Conservation (phyloP, 257 asterid genomes). For the Nicotiana noctiflora region DNA sequence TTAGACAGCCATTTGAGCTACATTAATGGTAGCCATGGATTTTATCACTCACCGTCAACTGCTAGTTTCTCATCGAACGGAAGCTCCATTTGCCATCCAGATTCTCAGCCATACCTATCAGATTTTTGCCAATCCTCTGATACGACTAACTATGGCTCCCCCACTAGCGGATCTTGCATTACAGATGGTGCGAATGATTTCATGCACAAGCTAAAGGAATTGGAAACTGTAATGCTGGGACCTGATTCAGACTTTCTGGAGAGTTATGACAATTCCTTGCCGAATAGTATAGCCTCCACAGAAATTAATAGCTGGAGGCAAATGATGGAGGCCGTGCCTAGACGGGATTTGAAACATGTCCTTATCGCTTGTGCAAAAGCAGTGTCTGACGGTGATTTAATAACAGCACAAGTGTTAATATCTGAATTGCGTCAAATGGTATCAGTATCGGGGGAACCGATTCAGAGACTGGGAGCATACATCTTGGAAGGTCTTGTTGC, state of each 20-base stretch:
- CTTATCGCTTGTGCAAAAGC: constrained; percentile 75
- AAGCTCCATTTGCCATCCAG: constrained; percentile 47
- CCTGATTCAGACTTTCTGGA: constrained; percentile 57
- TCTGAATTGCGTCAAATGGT: constrained; percentile 67
- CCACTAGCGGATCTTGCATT: constrained; percentile 39
- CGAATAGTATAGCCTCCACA: constrained; percentile 20
- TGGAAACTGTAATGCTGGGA: constrained; percentile 70
- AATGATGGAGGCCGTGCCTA: constrained; percentile 52
- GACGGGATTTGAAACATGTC: constrained; percentile 64
- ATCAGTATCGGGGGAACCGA: constrained; percentile 79
- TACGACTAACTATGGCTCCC: constrained; percentile 33
- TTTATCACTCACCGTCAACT: constrained; percentile 63
- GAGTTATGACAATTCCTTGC: constrained; percentile 15
- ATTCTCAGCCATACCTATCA: constrained; percentile 24
- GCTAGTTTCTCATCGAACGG: constrained; percentile 44
- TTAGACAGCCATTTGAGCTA: constrained; percentile 29
- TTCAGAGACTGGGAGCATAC: constrained; percentile 85
- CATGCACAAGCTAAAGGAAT: constrained; percentile 60
- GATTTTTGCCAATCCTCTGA: constrained; percentile 27
- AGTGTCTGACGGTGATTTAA: constrained; percentile 43
- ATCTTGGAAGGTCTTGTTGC: constrained; percentile 88
- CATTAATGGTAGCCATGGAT: constrained; percentile 20
- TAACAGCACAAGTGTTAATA: constrained; percentile 59
- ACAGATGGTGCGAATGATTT: constrained; percentile 41
- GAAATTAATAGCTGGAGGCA: constrained; percentile 66